Evolutionary conservation across 1,284 basidiomycete species (phyloP).

Genomic region (Cutaneotrichosporon curvatum): DNA sequence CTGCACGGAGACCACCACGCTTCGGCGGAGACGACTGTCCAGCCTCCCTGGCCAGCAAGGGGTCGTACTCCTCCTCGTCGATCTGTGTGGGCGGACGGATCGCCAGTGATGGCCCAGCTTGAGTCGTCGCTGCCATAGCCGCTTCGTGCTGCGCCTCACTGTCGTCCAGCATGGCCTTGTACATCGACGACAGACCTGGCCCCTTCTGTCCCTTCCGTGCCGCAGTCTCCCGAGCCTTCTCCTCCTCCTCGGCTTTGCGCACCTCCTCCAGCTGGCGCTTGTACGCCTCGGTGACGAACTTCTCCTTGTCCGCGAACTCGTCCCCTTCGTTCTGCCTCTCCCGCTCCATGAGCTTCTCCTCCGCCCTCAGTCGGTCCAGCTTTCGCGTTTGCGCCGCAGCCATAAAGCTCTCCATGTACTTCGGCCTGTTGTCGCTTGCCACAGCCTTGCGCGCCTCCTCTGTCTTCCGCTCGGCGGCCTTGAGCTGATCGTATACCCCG

Average conservation of each 20-base stretch:
- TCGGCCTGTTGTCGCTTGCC: conserved; percentile 73
- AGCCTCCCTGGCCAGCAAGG: conserved; percentile 33
- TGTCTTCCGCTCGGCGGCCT: conserved; percentile 66
- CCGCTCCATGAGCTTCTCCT: conserved; percentile 94
- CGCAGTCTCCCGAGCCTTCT: conserved; percentile 75
- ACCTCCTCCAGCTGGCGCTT: conserved; percentile 94
- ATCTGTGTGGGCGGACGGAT: conserved; percentile 24
- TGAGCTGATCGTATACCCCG: conserved; percentile 92
- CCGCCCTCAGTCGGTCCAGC: conserved; percentile 85
- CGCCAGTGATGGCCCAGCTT: conserved; percentile 55
- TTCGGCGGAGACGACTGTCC: not conserved
- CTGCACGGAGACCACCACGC: not conserved
- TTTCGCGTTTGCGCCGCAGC: conserved; percentile 77
- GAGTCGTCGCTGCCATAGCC: conserved; percentile 59
- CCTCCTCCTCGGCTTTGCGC: conserved; percentile 80
- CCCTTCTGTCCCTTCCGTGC: conserved; percentile 49
- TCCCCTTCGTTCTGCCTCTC: conserved; percentile 92
- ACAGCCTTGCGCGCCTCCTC: conserved; percentile 67
- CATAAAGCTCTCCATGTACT: conserved; percentile 81
- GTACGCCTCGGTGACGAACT: conserved; percentile 95
- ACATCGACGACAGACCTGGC: conserved; percentile 79
- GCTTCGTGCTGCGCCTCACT: conserved; percentile 74
- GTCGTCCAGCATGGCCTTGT: conserved; percentile 71
- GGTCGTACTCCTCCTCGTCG: conserved; percentile 42
- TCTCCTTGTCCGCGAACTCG: conserved; percentile 88